Conservation (phyloP, 768 basidiomycete species). For the Chalciporus chontae region DNA sequence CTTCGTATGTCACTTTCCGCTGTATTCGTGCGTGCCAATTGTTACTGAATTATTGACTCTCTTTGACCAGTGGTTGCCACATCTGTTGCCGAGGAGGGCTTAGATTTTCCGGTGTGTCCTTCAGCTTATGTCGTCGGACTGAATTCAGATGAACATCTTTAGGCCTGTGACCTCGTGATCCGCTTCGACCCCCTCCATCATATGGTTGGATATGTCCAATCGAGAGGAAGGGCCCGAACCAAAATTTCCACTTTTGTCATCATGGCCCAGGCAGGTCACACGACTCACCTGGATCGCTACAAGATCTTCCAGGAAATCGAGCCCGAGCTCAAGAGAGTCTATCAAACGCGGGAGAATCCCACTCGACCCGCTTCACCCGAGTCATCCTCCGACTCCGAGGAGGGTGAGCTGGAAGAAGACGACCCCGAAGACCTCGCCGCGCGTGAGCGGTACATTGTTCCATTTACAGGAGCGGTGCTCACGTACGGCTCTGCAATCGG, state of each 20-base stretch:
- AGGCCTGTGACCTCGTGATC: conserved; percentile 84
- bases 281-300: conserved; percentile 56
- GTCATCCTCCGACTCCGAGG: conserved; percentile 25
- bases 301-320: conserved; percentile 56
- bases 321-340: conserved; percentile 58
- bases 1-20: conserved; percentile 46
- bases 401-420: conserved; percentile 41
- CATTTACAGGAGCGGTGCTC: conserved; percentile 70
- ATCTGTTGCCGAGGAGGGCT: conserved; percentile 87
- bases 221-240: conserved; percentile 80
- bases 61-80: conserved; percentile 65
- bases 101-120: conserved; percentile 74
- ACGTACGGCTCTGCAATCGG: conserved; percentile 74
- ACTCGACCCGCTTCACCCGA: conserved; percentile 27
- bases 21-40: neutral
- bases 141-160: conserved; percentile 2
- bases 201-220: conserved; percentile 86
- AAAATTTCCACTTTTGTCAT: conserved; percentile 74
- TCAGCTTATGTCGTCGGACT: neutral
- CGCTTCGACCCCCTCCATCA: conserved; percentile 82
- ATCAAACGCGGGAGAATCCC: conserved; percentile 48
- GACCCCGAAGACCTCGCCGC: conserved; percentile 55
- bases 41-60: neutral
- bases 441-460: conserved; percentile 73
- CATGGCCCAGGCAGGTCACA: conserved; percentile 67